These are phyloP conservation scores for Pontederia crassipes DNA, from an alignment of 176 grass and related monocot genomes.

Conservation along the genomic window DNA sequence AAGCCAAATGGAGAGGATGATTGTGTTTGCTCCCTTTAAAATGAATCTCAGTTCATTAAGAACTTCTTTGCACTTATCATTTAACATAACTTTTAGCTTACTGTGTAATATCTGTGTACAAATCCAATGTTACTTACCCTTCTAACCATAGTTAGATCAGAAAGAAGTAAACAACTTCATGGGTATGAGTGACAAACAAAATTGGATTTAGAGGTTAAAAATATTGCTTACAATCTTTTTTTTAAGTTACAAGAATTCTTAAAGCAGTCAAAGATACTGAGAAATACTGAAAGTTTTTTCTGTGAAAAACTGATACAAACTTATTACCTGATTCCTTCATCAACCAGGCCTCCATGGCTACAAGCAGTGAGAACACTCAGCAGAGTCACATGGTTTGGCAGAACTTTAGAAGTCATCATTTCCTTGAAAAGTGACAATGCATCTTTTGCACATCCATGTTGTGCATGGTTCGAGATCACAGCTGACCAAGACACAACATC, in stretches of 20 bases:
- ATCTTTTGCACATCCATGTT: constrained; percentile 51
- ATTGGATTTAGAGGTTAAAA: too few species aligned
- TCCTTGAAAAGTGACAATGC: constrained; percentile 43
- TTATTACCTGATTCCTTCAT: constrained; percentile 52
- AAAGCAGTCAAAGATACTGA: not conserved
- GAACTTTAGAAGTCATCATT: constrained; percentile 32
- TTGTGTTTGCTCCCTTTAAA: too few species aligned
- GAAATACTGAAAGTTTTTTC: not conserved
- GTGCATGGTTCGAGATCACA: constrained; percentile 59
- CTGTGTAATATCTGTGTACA: too few species aligned
- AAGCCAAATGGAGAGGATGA: too few species aligned
- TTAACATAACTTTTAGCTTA: too few species aligned
- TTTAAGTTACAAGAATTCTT: not conserved
- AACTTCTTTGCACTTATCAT: too few species aligned
- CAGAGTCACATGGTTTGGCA: constrained; percentile 65
- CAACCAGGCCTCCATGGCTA: constrained; percentile 67
- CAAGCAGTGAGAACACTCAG: constrained; percentile 64
- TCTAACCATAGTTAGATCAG: too few species aligned
- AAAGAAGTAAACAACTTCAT: too few species aligned
- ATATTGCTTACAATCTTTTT: too few species aligned
- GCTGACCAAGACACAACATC: constrained; percentile 73
- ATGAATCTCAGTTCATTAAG: too few species aligned
- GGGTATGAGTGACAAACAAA: too few species aligned
- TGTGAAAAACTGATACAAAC: not conserved
- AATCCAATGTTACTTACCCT: too few species aligned